These are phyloP conservation scores for Colletotrichum kahawae DNA, from an alignment of 2,329 filamentous ascomycete genomes.

Conservation along the genomic window DNA sequence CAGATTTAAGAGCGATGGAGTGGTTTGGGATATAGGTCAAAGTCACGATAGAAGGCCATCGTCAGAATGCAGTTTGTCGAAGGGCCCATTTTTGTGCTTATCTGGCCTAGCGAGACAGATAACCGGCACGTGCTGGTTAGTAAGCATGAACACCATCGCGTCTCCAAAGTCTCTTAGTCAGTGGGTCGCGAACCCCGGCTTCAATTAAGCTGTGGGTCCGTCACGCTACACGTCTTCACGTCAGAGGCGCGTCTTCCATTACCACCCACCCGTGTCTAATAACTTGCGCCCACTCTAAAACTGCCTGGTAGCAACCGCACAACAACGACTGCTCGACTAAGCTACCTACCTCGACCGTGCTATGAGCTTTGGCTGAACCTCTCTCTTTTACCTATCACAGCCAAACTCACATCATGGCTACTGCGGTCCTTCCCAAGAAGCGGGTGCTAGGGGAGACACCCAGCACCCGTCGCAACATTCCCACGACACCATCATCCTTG, in stretches of 20 bases:
- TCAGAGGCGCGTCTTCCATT: constrained; percentile 33
- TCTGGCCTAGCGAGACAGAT: background rate
- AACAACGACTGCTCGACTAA: background rate
- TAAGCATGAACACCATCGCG: background rate
- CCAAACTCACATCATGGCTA: constrained; percentile 45
- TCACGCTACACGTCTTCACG: constrained; percentile 45
- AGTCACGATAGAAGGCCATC: background rate
- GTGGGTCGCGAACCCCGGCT: background rate
- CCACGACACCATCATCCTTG: constrained; percentile 59
- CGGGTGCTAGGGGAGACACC: constrained; percentile 73
- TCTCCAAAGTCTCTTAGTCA: background rate
- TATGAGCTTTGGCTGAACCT: constrained; percentile 7
- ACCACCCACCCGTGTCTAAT: background rate
- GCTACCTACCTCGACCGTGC: background rate
- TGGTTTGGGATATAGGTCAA: background rate
- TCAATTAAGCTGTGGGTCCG: constrained; percentile 32
- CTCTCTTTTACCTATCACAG: background rate
- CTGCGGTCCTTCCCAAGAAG: constrained; percentile 68
- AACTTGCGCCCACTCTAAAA: constrained; percentile 3
- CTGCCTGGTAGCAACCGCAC: constrained; percentile 3
- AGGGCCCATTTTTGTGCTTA: background rate
- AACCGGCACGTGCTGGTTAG: too few relatives aligned
- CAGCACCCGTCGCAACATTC: constrained; percentile 66
- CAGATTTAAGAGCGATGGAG: too few relatives aligned
- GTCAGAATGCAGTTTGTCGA: background rate